These are phyloP conservation scores for Cercospora sesami DNA, from an alignment of 2,329 filamentous ascomycete species.

Conservation along the genomic window DNA sequence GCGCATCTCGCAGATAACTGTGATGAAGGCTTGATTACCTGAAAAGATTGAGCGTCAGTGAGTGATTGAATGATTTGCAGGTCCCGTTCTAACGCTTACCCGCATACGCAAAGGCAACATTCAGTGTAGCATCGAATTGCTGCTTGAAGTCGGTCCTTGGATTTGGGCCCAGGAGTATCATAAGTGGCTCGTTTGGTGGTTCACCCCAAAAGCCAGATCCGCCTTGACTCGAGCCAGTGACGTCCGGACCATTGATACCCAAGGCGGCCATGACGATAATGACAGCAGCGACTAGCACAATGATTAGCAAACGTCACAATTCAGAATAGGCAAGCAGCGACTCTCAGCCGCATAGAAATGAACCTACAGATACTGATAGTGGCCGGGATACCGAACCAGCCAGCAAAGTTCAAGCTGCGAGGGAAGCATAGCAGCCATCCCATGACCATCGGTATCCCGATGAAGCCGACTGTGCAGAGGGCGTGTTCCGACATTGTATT, in stretches of 20 bases:
- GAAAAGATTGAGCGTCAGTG: not conserved
- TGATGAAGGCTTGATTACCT: constrained; percentile 59
- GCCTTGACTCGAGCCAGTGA: not conserved
- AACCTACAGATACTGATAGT: constrained; percentile 54
- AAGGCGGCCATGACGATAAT: constrained; percentile 4
- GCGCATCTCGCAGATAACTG: constrained; percentile 58
- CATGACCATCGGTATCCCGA: constrained; percentile 20
- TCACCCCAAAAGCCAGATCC: constrained; percentile 5
- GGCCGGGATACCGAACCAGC: constrained; percentile 40
- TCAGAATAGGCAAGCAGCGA: not conserved
- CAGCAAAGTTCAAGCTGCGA: constrained; percentile 21
- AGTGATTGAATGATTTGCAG: not conserved
- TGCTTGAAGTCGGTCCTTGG: not conserved
- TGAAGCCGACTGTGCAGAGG: constrained; percentile 20
- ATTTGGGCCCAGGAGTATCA: constrained; percentile 3
- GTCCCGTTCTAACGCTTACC: constrained; percentile 48
- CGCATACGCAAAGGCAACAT: constrained; percentile 67
- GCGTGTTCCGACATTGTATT: constrained; percentile 19
- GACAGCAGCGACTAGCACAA: not conserved
- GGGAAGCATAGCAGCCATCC: constrained; percentile 22
- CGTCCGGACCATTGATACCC: constrained; percentile 6
- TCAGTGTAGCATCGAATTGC: constrained; percentile 3
- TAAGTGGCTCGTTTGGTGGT: constrained; percentile 5
- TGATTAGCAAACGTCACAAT: not conserved
- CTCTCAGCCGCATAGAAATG: constrained; percentile 49